Evolutionary conservation across 495 filamentous ascomycete genomes (phyloP), one percentile per base, ranked within the genome.

Genomic region (Bombardia bombarda): DNA sequence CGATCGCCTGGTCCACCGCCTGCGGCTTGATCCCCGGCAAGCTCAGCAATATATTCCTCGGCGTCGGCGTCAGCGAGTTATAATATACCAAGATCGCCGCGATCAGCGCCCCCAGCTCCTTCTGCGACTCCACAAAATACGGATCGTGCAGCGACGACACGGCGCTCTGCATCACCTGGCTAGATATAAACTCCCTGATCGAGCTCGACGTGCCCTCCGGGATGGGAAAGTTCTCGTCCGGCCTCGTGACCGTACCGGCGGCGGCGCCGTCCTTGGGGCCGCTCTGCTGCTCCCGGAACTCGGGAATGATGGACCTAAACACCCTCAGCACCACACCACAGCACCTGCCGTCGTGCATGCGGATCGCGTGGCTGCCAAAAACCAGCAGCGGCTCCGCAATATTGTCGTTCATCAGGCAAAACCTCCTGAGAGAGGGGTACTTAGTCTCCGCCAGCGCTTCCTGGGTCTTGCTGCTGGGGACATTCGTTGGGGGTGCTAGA

Each of bases 121-220:
- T 93, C 54, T 99, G 92, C 55, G 90, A 78, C 44, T 99, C 92
- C 31, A 95, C 90, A 52, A 97, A 97, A 57, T 97, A 96, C 1
- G 87, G 78, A 42, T 97, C 92, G 61, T 97, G 83, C 23, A 99
- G 74, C 12, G 86, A 90, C 17, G 87, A 83, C 61, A 94, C 86
- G 47, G 81, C 85, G 0, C 84, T 80, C 66, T 82, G 84, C 18
- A 93, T 72, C 3, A 90, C 86, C 46, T 94, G 86, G 21, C 76
- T 82, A 44, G 74, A 84, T 52, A 97, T 89, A 52, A 92, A 99
- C 55, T 96, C 89, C 47, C 89, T 84, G 43, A 97, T 90, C 24
- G 80, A 82, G 2, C 74, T 56, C 1, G 75, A 75, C 4, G 65
- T 65, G 0, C 51, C 55, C 7, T 60, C 47, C 6, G 70, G 61